Percentiles rank a stretch among this genome's conserved stretches.
These are phyloP conservation scores for Chenopodium berlandieri DNA, from an alignment of 148 eudicot genomes.

Conservation along the genomic window DNA sequence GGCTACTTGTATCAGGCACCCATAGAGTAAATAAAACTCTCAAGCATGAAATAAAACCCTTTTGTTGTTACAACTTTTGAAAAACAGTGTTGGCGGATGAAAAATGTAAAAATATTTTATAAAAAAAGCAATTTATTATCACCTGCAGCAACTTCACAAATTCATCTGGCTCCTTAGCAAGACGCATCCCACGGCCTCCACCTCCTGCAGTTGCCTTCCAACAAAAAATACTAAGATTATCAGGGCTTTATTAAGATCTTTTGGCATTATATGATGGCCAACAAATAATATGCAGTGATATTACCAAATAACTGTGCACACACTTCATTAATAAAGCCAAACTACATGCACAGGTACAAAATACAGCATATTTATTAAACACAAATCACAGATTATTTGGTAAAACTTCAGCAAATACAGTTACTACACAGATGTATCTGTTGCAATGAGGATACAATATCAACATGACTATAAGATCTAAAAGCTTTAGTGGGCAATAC, in stretches of 20 bases:
- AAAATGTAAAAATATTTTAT: background rate
- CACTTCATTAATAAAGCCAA: background rate
- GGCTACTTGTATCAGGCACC: background rate
- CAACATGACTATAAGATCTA: background rate
- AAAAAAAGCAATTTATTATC: conserved; percentile 17
- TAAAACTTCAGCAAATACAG: background rate
- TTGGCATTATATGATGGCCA: background rate
- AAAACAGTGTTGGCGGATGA: background rate
- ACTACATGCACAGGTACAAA: background rate
- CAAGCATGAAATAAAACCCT: background rate
- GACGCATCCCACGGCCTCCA: conserved; percentile 99
- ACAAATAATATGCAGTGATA: background rate
- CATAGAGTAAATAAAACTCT: background rate
- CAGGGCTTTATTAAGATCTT: background rate
- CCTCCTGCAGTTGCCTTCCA: conserved; percentile 99
- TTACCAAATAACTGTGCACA: background rate
- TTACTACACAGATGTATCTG: background rate
- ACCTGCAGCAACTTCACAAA: conserved; percentile 98
- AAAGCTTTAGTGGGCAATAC: background rate
- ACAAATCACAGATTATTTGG: background rate
- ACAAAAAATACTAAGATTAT: conserved; percentile 8
- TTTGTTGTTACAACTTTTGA: background rate
- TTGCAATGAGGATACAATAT: background rate
- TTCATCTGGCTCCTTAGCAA: conserved; percentile 90
- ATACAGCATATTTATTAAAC: background rate